These are phyloP conservation scores for Trametopsis cervina DNA, from an alignment of 768 basidiomycete genomes.

Conservation along the genomic window DNA sequence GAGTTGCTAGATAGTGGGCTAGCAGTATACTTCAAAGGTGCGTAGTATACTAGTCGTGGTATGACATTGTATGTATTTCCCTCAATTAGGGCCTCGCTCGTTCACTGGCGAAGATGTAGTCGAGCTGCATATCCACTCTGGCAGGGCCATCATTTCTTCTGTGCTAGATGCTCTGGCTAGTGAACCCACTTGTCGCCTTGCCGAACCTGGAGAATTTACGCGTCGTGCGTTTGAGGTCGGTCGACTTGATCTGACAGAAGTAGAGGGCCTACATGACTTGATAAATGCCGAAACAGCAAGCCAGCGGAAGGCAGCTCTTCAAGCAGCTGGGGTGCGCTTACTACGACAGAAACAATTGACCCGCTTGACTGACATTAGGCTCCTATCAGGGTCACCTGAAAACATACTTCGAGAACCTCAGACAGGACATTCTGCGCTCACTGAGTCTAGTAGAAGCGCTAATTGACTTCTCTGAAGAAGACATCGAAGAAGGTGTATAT, in stretches of 20 bases:
- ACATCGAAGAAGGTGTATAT: conserved; percentile 76
- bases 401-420: conserved; percentile 53
- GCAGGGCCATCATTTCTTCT: conserved; percentile 70
- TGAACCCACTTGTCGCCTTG: conserved; percentile 63
- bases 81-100: conserved; percentile 66
- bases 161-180: conserved; percentile 57
- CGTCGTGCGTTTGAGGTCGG: conserved; percentile 76
- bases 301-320: conserved; percentile 69
- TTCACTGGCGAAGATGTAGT: conserved; percentile 81
- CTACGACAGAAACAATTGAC: background rate
- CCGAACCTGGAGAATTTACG: conserved; percentile 87
- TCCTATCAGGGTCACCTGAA: conserved; percentile 51
- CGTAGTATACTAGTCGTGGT: conserved; percentile 14
- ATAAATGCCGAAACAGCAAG: conserved; percentile 85
- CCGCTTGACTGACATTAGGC: conserved; percentile 8
- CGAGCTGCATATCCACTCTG: conserved; percentile 85
- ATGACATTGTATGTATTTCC: too few relatives aligned
- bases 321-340: conserved; percentile 50
- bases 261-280: conserved; percentile 81
- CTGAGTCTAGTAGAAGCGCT: conserved; percentile 80
- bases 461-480: conserved; percentile 93
- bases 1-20: conserved; percentile 75
- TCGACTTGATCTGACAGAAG: conserved; percentile 80
- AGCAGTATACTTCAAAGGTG: conserved; percentile 77
- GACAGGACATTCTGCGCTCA: conserved; percentile 61